Conservation (phyloP, 2,329 filamentous ascomycete species). For the Arthrinium phaeospermum region DNA sequence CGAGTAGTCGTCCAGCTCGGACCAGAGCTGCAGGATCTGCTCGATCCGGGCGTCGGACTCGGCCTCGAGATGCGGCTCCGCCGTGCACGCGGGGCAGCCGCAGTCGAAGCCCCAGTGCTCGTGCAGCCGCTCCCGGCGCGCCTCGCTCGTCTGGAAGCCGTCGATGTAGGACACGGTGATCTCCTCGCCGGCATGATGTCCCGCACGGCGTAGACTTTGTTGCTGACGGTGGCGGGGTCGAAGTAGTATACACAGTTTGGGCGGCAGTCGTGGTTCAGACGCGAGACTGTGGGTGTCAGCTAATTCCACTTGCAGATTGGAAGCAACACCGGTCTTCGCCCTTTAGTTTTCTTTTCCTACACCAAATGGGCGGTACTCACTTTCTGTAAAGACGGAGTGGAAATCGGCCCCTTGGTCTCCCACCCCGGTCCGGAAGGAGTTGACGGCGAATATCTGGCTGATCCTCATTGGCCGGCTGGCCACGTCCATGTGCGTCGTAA, state of each 20-base stretch:
- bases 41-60: slow-evolving; percentile 43
- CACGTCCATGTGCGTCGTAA: slow-evolving; percentile 34
- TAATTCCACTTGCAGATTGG: too few relatives aligned
- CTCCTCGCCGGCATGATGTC: slow-evolving; percentile 47
- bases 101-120: slow-evolving; percentile 47
- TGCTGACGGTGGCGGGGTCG: slow-evolving; percentile 41
- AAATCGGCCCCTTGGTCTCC: slow-evolving; percentile 34
- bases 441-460: slow-evolving; percentile 40
- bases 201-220: slow-evolving; percentile 43
- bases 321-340: not conserved
- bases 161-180: slow-evolving; percentile 49
- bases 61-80: slow-evolving; percentile 31
- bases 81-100: slow-evolving; percentile 43
- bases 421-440: slow-evolving; percentile 37
- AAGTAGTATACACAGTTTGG: slow-evolving; percentile 47
- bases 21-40: slow-evolving; percentile 39
- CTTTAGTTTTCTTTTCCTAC: too few relatives aligned
- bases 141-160: slow-evolving; percentile 39
- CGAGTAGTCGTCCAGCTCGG: slow-evolving; percentile 43
- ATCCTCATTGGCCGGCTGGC: slow-evolving; percentile 29
- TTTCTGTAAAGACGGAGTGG: slow-evolving; percentile 39
- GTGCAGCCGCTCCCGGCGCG: slow-evolving; percentile 38
- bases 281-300: slow-evolving; percentile 35
- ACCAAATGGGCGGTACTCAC: slow-evolving; percentile 28
- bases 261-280: slow-evolving; percentile 49